Evolutionary conservation across 2,329 filamentous ascomycete species (phyloP).

Genomic region (Sclerotinia trifoliorum): DNA sequence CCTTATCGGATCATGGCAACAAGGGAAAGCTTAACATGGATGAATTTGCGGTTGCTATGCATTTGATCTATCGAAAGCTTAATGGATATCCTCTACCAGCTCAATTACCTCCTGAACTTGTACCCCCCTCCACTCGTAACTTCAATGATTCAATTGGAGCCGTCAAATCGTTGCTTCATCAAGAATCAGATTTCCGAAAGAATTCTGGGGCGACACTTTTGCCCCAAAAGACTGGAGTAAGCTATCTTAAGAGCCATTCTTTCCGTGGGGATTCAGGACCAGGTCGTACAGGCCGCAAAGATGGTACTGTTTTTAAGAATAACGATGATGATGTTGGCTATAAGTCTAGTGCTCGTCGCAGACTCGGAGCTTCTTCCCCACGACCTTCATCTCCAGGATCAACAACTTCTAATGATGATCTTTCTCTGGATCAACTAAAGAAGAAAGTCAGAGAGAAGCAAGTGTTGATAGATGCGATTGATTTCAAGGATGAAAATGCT

Average conservation of each 20-base stretch:
- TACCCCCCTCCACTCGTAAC: constrained; percentile 92
- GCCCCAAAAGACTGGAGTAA: constrained; percentile 96
- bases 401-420: constrained; percentile 71
- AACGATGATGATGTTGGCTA: constrained; percentile 93
- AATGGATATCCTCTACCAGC: constrained; percentile 93
- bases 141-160: constrained; percentile 90
- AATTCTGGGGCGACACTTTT: constrained; percentile 85
- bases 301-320: constrained; percentile 95
- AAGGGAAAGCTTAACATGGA: constrained; percentile 93
- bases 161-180: constrained; percentile 83
- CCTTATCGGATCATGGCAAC: constrained; percentile 87
- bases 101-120: constrained; percentile 83
- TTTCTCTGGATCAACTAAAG: constrained; percentile 80
- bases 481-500: constrained; percentile 89
- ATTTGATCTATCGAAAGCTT: constrained; percentile 94
- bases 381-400: constrained; percentile 75
- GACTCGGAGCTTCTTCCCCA: constrained; percentile 70
- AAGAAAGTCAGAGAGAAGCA: constrained; percentile 96
- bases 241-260: constrained; percentile 93
- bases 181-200: constrained; percentile 88
- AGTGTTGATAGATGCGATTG: constrained; percentile 90
- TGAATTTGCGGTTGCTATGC: constrained; percentile 98
- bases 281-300: constrained; percentile 68
- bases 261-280: constrained; percentile 67
- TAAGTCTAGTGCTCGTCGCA: constrained; percentile 86